Evolutionary conservation across 2,329 filamentous ascomycete genomes (phyloP).

Genomic region (Zymoseptoria passerinii): DNA sequence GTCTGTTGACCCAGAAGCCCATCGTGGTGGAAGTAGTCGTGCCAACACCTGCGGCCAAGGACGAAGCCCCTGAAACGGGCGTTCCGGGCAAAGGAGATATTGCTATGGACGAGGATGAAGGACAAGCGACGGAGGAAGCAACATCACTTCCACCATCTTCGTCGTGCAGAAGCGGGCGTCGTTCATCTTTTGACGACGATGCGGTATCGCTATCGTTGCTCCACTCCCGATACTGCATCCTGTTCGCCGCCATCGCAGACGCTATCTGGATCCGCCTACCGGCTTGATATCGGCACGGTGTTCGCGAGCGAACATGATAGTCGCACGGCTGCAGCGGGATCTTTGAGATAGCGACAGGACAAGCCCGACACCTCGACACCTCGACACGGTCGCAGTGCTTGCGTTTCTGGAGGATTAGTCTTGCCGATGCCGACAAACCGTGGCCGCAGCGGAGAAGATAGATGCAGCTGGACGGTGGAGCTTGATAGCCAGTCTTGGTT

Average conservation of each 20-base stretch:
- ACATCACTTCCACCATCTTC: background rate
- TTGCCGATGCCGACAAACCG: background rate
- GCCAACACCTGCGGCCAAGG: too few relatives aligned
- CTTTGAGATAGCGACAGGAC: background rate
- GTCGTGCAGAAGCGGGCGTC: background rate
- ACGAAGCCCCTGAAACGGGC: too few relatives aligned
- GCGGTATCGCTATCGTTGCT: background rate
- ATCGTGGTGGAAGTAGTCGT: background rate
- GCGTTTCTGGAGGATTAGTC: too few relatives aligned
- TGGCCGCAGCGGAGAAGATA: background rate
- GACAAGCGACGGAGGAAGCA: background rate
- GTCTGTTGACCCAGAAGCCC: conserved; percentile 10
- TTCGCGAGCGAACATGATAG: background rate
- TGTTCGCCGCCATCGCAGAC: background rate
- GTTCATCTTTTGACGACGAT: background rate
- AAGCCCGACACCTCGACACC: too few relatives aligned
- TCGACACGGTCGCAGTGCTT: background rate
- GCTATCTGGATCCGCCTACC: background rate
- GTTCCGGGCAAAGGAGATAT: too few relatives aligned
- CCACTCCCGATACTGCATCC: background rate
- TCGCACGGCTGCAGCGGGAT: background rate
- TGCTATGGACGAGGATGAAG: background rate
- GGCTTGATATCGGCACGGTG: background rate
- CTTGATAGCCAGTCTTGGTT: background rate
- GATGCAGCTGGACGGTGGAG: background rate